These are phyloP conservation scores for Apium graveolens DNA, from an alignment of 129 eudicot species.

Conservation along the genomic window DNA sequence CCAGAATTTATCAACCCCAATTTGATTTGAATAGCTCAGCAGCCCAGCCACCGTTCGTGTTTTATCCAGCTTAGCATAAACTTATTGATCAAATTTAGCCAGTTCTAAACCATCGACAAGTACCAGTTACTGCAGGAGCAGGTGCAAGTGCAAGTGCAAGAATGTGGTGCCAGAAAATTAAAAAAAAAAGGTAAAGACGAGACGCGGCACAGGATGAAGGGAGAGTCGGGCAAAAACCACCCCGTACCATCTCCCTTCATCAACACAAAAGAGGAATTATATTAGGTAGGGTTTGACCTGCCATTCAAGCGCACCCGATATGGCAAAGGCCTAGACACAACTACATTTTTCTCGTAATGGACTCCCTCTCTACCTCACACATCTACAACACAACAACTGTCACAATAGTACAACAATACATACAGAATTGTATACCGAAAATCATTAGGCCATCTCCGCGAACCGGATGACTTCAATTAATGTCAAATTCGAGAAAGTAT, in stretches of 20 bases:
- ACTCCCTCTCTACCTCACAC: not conserved
- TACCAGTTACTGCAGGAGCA: not conserved
- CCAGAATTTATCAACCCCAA: not conserved
- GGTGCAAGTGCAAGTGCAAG: not conserved
- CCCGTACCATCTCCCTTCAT: conserved; percentile 77
- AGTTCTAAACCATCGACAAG: not conserved
- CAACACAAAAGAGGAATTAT: conserved; percentile 29
- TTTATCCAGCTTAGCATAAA: not conserved
- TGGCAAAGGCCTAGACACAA: conserved; percentile 66
- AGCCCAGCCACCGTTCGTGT: not conserved
- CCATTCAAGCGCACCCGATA: conserved; percentile 96
- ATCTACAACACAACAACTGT: not conserved
- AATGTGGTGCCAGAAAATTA: not conserved
- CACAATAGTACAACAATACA: not conserved
- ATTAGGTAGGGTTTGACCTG: conserved; percentile 53
- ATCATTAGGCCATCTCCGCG: not conserved
- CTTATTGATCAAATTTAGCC: not conserved
- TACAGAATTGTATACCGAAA: not conserved
- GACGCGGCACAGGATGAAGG: conserved; percentile 24
- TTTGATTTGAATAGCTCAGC: not conserved
- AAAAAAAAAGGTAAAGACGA: conserved; percentile 9
- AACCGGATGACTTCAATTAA: not conserved
- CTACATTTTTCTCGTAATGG: too few relatives aligned
- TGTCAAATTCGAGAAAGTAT: not conserved
- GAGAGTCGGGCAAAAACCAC: conserved; percentile 52